phyloP scores from a whole-genome alignment of 2,329 filamentous ascomycete species.

The Fusarium fujikuroi region DNA sequence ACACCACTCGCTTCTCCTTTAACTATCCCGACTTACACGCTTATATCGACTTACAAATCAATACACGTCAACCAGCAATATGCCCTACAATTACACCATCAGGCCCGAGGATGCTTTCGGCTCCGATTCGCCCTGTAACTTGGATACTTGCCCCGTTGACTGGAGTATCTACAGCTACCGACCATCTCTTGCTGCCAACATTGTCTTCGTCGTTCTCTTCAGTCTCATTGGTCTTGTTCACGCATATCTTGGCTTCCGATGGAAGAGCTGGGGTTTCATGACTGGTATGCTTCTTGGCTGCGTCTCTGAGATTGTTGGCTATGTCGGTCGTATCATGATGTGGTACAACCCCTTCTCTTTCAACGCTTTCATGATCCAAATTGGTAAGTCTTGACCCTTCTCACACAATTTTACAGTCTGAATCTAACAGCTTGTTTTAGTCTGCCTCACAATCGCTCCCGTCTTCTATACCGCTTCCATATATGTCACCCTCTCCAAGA shows the following conservation, averaged over 20 bases:
- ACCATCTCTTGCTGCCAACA: slow-evolving; percentile 64
- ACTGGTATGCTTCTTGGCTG: slow-evolving; percentile 66
- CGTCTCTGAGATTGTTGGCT: slow-evolving; percentile 69
- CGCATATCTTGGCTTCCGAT: slow-evolving; percentile 56
- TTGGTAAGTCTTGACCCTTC: slow-evolving; percentile 54
- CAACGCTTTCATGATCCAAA: slow-evolving; percentile 72
- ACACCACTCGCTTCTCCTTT: background rate
- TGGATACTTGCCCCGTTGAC: slow-evolving; percentile 59
- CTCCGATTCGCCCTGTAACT: slow-evolving; percentile 57
- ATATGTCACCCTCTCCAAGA: slow-evolving; percentile 68
- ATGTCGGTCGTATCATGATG: slow-evolving; percentile 68
- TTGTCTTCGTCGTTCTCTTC: slow-evolving; percentile 63
- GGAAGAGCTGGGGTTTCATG: slow-evolving; percentile 61
- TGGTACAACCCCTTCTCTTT: slow-evolving; percentile 68
- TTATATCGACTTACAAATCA: background rate
- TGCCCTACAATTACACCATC: slow-evolving; percentile 38
- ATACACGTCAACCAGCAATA: slow-evolving; percentile 19
- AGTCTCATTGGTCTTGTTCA: slow-evolving; percentile 54
- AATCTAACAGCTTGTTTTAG: slow-evolving; percentile 45
- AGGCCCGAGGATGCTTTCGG: slow-evolving; percentile 53
- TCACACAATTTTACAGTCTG: background rate
- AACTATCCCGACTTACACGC: background rate
- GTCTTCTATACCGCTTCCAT: slow-evolving; percentile 69
- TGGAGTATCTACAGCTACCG: slow-evolving; percentile 65
- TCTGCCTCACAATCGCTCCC: slow-evolving; percentile 64